Conservation (phyloP, 1,139 yeast genomes). For the Blastobotrys aristatus region DNA sequence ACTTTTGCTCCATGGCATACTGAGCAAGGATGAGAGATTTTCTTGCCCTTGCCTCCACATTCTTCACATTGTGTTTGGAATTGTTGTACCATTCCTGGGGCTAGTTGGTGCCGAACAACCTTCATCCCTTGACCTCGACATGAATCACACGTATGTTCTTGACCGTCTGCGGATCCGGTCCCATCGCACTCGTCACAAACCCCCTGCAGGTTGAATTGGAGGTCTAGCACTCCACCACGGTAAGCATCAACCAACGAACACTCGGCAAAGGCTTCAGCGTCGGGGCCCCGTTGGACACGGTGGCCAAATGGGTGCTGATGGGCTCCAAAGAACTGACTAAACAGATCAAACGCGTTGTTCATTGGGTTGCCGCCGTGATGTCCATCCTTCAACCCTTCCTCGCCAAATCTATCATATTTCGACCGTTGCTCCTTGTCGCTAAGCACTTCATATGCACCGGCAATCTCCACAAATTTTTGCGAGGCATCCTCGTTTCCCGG, state of each 20-base stretch:
- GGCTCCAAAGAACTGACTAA: slow-evolving; percentile 72
- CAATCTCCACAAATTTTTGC: slow-evolving; percentile 79
- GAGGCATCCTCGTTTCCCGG: slow-evolving; percentile 77
- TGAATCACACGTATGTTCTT: slow-evolving; percentile 53
- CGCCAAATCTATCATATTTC: slow-evolving; percentile 76
- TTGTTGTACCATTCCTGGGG: slow-evolving; percentile 87
- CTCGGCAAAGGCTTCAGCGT: slow-evolving; percentile 52
- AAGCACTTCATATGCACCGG: slow-evolving; percentile 89
- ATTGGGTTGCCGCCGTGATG: slow-evolving; percentile 38
- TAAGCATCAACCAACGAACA: slow-evolving; percentile 63
- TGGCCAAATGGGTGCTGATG: slow-evolving; percentile 25
- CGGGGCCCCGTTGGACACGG: slow-evolving; percentile 56
- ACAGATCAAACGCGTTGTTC: slow-evolving; percentile 64
- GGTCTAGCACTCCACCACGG: slow-evolving; percentile 58
- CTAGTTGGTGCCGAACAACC: slow-evolving; percentile 68
- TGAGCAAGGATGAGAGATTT: slow-evolving; percentile 58
- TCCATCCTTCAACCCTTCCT: slow-evolving; percentile 58
- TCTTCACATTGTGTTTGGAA: slow-evolving; percentile 71
- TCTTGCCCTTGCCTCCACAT: slow-evolving; percentile 74
- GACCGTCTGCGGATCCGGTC: slow-evolving; percentile 76
- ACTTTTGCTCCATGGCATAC: slow-evolving; percentile 70
- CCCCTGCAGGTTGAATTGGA: slow-evolving; percentile 65
- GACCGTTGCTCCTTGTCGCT: slow-evolving; percentile 67
- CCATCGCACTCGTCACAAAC: slow-evolving; percentile 77
- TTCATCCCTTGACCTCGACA: slow-evolving; percentile 76